Evolutionary conservation across 495 filamentous ascomycete species (phyloP).

Genomic region (Penicillium crystallinum): DNA sequence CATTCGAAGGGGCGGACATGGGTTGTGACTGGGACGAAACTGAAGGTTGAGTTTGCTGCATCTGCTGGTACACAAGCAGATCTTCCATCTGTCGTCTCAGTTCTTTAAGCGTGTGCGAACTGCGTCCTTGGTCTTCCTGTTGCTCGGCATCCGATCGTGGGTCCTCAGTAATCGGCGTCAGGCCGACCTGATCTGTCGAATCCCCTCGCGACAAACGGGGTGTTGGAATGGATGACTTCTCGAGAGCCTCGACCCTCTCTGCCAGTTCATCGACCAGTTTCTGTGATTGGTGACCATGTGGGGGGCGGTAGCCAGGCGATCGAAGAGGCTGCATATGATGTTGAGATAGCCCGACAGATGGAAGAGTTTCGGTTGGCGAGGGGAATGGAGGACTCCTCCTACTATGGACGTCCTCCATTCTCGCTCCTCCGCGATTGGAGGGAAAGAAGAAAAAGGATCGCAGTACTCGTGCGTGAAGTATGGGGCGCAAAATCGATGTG

Average conservation of each 20-base stretch:
- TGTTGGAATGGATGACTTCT: constrained; percentile 6
- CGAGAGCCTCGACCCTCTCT: constrained; percentile 14
- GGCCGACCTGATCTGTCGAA: constrained; percentile 17
- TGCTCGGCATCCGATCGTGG: constrained; percentile 19
- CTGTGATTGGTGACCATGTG: constrained; percentile 13
- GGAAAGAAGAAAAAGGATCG: constrained; percentile 13
- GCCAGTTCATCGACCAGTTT: constrained; percentile 18
- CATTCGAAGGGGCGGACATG: constrained; percentile 12
- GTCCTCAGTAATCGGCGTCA: constrained; percentile 25
- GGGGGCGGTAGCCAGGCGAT: constrained; percentile 18
- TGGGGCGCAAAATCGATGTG: constrained; percentile 27
- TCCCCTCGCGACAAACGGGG: constrained; percentile 26
- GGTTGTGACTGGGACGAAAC: constrained; percentile 17
- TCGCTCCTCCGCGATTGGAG: constrained; percentile 33
- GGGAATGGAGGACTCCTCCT: constrained; percentile 41
- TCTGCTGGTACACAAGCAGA: constrained; percentile 42
- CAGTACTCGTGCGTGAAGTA: constrained; percentile 32
- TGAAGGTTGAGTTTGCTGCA: constrained; percentile 32
- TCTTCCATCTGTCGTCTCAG: constrained; percentile 46
- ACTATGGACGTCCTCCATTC: constrained; percentile 38
- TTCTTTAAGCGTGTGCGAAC: constrained; percentile 38
- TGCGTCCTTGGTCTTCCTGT: constrained; percentile 35
- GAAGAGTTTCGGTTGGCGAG: constrained; percentile 39
- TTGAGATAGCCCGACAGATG: constrained; percentile 25
- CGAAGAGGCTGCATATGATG: constrained; percentile 27